Conservation (phyloP, 352 stramenopile species). For the Globisporangium carolinianum region DNA sequence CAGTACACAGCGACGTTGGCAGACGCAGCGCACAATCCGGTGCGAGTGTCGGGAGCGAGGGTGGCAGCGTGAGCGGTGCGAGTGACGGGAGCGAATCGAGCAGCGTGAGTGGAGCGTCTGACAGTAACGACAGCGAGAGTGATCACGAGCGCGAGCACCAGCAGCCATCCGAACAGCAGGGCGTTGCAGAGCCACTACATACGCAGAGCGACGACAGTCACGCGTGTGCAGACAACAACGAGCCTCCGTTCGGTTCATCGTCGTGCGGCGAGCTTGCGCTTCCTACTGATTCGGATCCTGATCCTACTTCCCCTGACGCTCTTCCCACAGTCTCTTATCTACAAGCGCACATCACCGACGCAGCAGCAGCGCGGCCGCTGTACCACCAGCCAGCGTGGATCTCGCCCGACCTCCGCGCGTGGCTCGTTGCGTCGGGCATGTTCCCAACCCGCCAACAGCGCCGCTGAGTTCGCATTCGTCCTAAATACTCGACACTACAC, state of each 20-base stretch:
- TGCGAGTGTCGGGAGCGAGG: background rate
- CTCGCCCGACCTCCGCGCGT: slow-evolving; percentile 42
- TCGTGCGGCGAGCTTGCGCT: background rate
- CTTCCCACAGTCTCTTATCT: background rate
- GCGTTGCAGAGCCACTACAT: background rate
- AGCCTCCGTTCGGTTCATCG: slow-evolving; percentile 15
- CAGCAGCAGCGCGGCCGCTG: slow-evolving; percentile 9
- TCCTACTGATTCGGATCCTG: no score
- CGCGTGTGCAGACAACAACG: slow-evolving; percentile 4
- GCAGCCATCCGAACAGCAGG: no score
- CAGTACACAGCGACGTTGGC: background rate
- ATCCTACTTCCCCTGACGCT: no score
- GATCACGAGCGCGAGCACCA: slow-evolving; percentile 2
- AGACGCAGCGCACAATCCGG: no score
- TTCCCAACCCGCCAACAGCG: slow-evolving; percentile 26
- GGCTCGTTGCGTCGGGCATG: slow-evolving; percentile 39
- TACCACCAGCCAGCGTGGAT: slow-evolving; percentile 57
- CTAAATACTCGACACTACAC: background rate
- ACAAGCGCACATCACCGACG: background rate
- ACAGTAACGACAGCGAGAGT: background rate
- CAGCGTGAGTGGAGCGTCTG: background rate
- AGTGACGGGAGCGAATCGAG: background rate
- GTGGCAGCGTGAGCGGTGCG: background rate
- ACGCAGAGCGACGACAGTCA: background rate
- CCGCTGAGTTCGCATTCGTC: no score